Evolutionary conservation across 257 asterid genomes (phyloP).

Genomic region (Eustoma russellianum): DNA sequence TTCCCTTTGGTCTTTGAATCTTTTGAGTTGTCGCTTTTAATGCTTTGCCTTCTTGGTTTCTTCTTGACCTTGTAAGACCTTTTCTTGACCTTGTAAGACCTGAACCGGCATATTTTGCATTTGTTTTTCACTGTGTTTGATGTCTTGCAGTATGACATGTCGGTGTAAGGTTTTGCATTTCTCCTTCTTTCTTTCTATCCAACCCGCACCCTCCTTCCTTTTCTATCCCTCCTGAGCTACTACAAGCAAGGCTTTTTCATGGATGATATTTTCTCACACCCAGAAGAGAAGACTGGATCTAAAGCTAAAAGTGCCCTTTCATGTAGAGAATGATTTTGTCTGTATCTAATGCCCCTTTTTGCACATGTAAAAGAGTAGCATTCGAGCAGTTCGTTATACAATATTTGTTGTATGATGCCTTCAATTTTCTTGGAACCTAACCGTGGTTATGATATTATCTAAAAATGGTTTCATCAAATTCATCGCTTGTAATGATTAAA

Average conservation of each 20-base stretch:
- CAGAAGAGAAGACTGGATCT: too few relatives aligned
- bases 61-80: slow-evolving; percentile 75
- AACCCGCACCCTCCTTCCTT: slow-evolving; percentile 80
- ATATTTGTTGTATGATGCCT: too few relatives aligned
- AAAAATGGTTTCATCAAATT: slow-evolving; percentile 7
- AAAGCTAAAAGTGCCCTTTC: too few relatives aligned
- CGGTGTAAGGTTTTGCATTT: slow-evolving; percentile 12
- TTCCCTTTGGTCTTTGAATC: background rate
- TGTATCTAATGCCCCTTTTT: too few relatives aligned
- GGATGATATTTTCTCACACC: too few relatives aligned
- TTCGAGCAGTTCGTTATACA: too few relatives aligned
- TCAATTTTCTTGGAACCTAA: too few relatives aligned
- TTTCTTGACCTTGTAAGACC: slow-evolving; percentile 99
- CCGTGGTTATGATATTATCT: too few relatives aligned
- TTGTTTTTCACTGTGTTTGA: slow-evolving; percentile 1
- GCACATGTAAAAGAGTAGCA: too few relatives aligned
- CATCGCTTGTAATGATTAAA: slow-evolving; percentile 13
- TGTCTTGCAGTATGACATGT: slow-evolving; percentile 12
- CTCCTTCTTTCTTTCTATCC: slow-evolving; percentile 21
- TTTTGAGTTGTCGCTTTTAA: slow-evolving; percentile 47
- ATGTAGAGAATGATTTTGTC: too few relatives aligned
- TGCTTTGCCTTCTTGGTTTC: slow-evolving; percentile 24
- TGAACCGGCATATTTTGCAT: background rate
- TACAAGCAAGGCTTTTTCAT: too few relatives aligned
- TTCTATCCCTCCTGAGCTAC: slow-evolving; percentile 65